These are phyloP conservation scores for Fusarium redolens DNA, from an alignment of 2,329 filamentous ascomycete genomes.

Conservation along the genomic window DNA sequence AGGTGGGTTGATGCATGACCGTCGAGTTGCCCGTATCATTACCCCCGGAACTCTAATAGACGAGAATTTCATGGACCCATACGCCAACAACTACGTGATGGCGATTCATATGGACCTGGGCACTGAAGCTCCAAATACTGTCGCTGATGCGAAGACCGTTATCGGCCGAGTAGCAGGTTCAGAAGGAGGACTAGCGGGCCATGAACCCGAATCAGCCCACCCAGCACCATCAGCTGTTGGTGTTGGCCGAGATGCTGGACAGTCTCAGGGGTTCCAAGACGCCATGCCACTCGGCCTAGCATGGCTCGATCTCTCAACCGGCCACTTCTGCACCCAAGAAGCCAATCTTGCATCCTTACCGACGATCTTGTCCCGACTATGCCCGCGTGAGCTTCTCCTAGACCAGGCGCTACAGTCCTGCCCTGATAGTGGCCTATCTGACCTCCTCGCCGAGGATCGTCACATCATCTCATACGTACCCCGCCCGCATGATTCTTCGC, in stretches of 20 bases:
- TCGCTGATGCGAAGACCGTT: slow-evolving; percentile 70
- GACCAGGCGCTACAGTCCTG: slow-evolving; percentile 70
- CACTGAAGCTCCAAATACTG: neutral
- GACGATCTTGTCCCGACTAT: slow-evolving; percentile 85
- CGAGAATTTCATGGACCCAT: slow-evolving; percentile 96
- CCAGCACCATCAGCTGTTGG: slow-evolving; percentile 36
- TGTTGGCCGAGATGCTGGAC: slow-evolving; percentile 24
- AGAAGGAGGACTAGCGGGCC: slow-evolving; percentile 17
- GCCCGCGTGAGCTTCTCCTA: slow-evolving; percentile 86
- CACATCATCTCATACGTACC: slow-evolving; percentile 80
- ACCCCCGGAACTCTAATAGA: slow-evolving; percentile 97
- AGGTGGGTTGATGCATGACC: slow-evolving; percentile 85
- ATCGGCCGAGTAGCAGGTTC: slow-evolving; percentile 48
- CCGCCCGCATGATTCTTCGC: slow-evolving; percentile 60
- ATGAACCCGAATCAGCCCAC: slow-evolving; percentile 35
- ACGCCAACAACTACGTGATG: slow-evolving; percentile 92
- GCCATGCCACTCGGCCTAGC: slow-evolving; percentile 75
- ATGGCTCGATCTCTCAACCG: slow-evolving; percentile 95
- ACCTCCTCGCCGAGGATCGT: slow-evolving; percentile 78
- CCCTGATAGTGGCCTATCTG: slow-evolving; percentile 71
- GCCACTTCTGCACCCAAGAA: slow-evolving; percentile 88
- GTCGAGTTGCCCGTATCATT: slow-evolving; percentile 85
- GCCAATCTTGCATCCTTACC: slow-evolving; percentile 77
- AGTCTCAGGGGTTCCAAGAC: slow-evolving; percentile 29
- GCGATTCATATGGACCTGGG: slow-evolving; percentile 69